phyloP scores from a whole-genome alignment of 495 filamentous ascomycete species.

The Aspergillus bertholletiae region DNA sequence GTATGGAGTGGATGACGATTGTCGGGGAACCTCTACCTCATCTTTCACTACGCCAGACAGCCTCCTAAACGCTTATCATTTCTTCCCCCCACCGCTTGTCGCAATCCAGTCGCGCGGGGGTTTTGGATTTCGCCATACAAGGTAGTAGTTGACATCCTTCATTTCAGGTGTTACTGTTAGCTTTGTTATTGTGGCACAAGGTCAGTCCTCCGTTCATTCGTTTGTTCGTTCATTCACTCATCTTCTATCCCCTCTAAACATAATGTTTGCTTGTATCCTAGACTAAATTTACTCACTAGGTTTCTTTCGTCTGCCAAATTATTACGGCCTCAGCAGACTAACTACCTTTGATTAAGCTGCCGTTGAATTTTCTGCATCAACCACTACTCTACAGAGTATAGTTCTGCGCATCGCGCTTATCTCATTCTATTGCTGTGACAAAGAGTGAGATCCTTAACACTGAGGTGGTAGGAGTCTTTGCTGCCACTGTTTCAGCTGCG shows the following conservation, averaged over 20 bases:
- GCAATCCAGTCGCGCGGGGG: background rate
- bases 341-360: background rate
- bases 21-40: background rate
- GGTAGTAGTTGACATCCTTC: background rate
- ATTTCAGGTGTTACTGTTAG: background rate
- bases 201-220: background rate
- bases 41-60: background rate
- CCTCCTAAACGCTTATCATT: background rate
- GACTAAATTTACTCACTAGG: background rate
- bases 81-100: background rate
- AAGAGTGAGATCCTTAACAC: background rate
- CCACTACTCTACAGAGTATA: background rate
- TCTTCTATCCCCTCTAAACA: background rate
- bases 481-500: background rate
- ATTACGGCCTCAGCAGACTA: background rate
- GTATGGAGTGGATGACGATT: background rate
- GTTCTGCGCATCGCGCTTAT: background rate
- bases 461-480: background rate
- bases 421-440: background rate
- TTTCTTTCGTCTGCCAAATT: background rate
- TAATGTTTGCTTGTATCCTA: background rate
- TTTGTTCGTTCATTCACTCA: background rate
- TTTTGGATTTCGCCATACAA: background rate
- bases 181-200: conserved; percentile 1
- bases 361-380: background rate